These are phyloP conservation scores for Cercophora sp. DNA, from an alignment of 495 filamentous ascomycete genomes.

Conservation along the genomic window DNA sequence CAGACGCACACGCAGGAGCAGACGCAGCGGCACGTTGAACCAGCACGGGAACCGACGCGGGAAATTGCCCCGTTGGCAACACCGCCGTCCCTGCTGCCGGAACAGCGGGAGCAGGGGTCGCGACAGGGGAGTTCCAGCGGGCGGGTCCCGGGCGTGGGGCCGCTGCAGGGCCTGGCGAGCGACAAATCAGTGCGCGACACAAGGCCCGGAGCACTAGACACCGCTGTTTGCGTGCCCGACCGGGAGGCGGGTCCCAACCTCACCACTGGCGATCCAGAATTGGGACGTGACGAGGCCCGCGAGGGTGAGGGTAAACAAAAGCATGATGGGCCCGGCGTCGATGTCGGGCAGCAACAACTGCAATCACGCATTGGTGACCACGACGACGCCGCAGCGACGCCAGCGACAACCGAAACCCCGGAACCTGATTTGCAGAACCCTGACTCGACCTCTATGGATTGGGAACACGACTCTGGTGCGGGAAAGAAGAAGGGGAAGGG, in stretches of 20 bases:
- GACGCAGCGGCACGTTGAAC: too few relatives aligned
- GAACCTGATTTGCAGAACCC: conserved; percentile 12
- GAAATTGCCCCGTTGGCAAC: conserved; percentile 7
- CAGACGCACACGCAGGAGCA: background rate
- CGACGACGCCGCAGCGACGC: too few relatives aligned
- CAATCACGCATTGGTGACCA: too few relatives aligned
- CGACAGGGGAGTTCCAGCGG: conserved; percentile 12
- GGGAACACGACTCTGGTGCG: conserved; percentile 5
- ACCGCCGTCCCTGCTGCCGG: conserved; percentile 3
- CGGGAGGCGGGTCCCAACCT: conserved; percentile 11
- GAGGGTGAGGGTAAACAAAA: conserved; percentile 4
- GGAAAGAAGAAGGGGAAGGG: conserved; percentile 21
- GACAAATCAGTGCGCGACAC: conserved; percentile 31
- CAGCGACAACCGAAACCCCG: too few relatives aligned
- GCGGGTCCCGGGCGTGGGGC: conserved; percentile 18
- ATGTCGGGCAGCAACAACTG: too few relatives aligned
- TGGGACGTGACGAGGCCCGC: conserved; percentile 4
- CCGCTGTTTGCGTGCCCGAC: conserved; percentile 30
- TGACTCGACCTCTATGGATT: conserved; percentile 13
- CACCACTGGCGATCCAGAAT: background rate
- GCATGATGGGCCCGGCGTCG: too few relatives aligned
- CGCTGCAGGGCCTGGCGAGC: conserved; percentile 20
- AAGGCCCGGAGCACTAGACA: conserved; percentile 22
- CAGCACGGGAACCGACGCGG: too few relatives aligned
- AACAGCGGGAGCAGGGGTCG: conserved; percentile 6